These are phyloP conservation scores for Candida dajiaensis DNA, from an alignment of 805 yeast species.

Conservation along the genomic window DNA sequence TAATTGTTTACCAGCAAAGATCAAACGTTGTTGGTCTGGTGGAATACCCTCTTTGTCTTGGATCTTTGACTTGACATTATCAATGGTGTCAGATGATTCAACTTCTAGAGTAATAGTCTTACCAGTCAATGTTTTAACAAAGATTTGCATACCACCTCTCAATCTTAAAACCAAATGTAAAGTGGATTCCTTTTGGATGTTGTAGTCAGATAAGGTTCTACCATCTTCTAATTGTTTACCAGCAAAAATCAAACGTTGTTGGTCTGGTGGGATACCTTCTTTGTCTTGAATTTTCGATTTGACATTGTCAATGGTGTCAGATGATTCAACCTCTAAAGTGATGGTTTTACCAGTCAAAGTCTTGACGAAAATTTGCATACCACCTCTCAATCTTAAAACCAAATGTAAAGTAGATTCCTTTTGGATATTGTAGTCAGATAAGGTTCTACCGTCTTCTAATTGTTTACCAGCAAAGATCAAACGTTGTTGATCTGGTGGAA, in stretches of 20 bases:
- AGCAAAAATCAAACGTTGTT: constrained; percentile 90
- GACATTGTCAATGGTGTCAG: constrained; percentile 93
- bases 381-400: constrained; percentile 87
- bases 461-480: constrained; percentile 95
- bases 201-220: constrained; percentile 89
- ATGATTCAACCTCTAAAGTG: constrained; percentile 67
- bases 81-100: constrained; percentile 92
- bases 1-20: constrained; percentile 92
- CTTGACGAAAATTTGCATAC: constrained; percentile 91
- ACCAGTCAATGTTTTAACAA: constrained; percentile 96
- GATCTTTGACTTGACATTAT: constrained; percentile 89
- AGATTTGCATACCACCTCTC: constrained; percentile 90
- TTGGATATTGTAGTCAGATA: constrained; percentile 92
- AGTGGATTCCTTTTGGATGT: constrained; percentile 92
- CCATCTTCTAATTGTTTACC: constrained; percentile 97
- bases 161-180: constrained; percentile 79
- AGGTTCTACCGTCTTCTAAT: constrained; percentile 91
- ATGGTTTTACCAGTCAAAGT: constrained; percentile 76
- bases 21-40: constrained; percentile 95
- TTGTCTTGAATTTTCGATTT: constrained; percentile 94
- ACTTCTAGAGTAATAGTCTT: constrained; percentile 94
- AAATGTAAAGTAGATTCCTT: constrained; percentile 86
- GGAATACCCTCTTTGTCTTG: constrained; percentile 99
- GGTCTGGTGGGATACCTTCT: constrained; percentile 97
- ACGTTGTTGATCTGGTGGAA: constrained; percentile 96